Base-by-base conservation (phyloP, 768 basidiomycete species). In the Pulveroboletus sp. region DNA sequence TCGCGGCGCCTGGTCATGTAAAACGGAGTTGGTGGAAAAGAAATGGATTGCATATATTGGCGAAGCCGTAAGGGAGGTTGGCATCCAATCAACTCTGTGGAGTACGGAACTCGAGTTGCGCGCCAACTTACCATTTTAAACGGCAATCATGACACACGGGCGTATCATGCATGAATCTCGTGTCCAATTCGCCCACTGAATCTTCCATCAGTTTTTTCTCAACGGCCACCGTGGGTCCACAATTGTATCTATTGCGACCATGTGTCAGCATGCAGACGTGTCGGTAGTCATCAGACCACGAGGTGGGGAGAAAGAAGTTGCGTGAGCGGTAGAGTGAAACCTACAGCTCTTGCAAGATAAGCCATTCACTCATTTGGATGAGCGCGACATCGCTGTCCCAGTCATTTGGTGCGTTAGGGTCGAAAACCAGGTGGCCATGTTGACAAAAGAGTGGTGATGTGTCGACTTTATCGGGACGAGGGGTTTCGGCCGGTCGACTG, bases 291-390 rank as follows among this genome's bases (percentile, higher is more conserved):
- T 28, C 43, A 43, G 33, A 37, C 26, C 42, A 41, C 32, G 46
- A 37, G 43, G 52, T 37, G 43, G 53, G 46, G 59, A 49, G 39
- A 30, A 21, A 21, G 21, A 33, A 9, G 14, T 10, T 24, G 30
- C 14, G 11, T 21, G 40, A 40, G 53, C 26, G 49, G 30, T 48
- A 43, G 45, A 51, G 53, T 17, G 48, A 53, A 47, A 70, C 83
- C 63, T 58, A 89, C 87, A 84, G 60, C 17, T 74, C 68, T 55
- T 76, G 70, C 47, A 91, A 59, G 28, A 71, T 65, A 43, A 80
- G 73, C 88, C 88, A 93, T 50, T 91, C 84, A 38, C 69, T 71
- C 51, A 71, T 72, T 58, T 76, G 76, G 51, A 90, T 77, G 38
- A 89, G 66, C 11, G 76, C 71, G 39, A 83, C 70, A 6, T 71